A percentile compares a stretch with the other conserved stretches of the same genome.
Conservation (phyloP, 2,329 filamentous ascomycete genomes). For the Metarhizium brunneum region DNA sequence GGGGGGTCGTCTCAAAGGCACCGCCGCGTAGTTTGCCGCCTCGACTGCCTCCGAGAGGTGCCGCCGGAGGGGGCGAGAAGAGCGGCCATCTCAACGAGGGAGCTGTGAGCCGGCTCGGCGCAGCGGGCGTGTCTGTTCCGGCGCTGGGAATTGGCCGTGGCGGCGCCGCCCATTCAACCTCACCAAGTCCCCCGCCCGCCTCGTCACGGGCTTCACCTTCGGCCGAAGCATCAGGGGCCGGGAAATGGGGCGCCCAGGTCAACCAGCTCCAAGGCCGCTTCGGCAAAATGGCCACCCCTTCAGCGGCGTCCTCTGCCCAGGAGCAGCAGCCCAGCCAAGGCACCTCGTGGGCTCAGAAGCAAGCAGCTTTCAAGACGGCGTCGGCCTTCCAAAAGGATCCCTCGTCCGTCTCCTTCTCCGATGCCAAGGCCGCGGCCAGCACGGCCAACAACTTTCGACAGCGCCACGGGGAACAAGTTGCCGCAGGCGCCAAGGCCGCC, state of each 20-base stretch:
- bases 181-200: conserved; percentile 18
- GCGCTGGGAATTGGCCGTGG: conserved; percentile 59
- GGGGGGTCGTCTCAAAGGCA: background rate
- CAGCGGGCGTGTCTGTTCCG: conserved; percentile 70
- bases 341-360: conserved; percentile 56
- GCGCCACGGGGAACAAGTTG: conserved; percentile 59
- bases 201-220: conserved; percentile 13
- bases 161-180: conserved; percentile 18
- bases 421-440: conserved; percentile 47
- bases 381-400: conserved; percentile 51
- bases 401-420: conserved; percentile 48
- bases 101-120: conserved; percentile 57
- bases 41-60: conserved; percentile 18
- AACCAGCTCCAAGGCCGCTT: conserved; percentile 63
- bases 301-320: conserved; percentile 13
- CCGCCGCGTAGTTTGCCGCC: conserved; percentile 49
- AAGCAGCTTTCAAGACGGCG: conserved; percentile 53
- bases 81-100: conserved; percentile 35
- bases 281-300: conserved; percentile 36
- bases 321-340: conserved; percentile 30
- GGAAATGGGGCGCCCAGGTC: conserved; percentile 33
- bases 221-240: conserved; percentile 2
- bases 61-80: conserved; percentile 13
- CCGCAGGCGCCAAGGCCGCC: conserved; percentile 47
- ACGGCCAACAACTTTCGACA: conserved; percentile 63